These are phyloP conservation scores for Wolfiporia cocos DNA, from an alignment of 1,284 basidiomycete species.

Conservation along the genomic window DNA sequence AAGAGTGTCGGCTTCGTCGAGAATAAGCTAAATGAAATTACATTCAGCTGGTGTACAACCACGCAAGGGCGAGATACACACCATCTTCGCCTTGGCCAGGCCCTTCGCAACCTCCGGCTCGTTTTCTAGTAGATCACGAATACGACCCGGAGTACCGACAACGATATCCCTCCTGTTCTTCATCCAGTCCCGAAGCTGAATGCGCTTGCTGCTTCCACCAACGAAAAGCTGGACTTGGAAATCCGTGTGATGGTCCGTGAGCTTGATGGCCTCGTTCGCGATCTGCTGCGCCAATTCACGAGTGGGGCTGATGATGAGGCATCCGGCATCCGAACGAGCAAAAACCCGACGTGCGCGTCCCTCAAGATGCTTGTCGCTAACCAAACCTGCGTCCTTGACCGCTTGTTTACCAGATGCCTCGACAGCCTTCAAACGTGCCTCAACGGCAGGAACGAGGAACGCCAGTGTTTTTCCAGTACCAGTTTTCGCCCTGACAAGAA, in stretches of 20 bases:
- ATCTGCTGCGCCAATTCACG: slow-evolving; percentile 95
- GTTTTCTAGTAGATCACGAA: slow-evolving; percentile 73
- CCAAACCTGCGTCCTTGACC: slow-evolving; percentile 33
- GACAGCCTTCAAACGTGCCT: slow-evolving; percentile 58
- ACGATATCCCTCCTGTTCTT: slow-evolving; percentile 75
- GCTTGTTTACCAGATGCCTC: slow-evolving; percentile 34
- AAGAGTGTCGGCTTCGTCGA: slow-evolving; percentile 95
- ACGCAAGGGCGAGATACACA: slow-evolving; percentile 27
- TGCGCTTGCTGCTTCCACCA: slow-evolving; percentile 68
- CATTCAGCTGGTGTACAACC: background rate
- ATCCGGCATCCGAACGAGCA: slow-evolving; percentile 52
- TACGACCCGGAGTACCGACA: slow-evolving; percentile 89
- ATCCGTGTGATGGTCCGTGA: slow-evolving; percentile 59
- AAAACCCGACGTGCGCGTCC: slow-evolving; percentile 30
- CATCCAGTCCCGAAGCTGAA: slow-evolving; percentile 67
- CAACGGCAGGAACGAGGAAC: slow-evolving; percentile 87
- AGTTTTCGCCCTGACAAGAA: slow-evolving; percentile 85
- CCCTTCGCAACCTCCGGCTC: slow-evolving; percentile 52
- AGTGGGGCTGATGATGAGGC: slow-evolving; percentile 89
- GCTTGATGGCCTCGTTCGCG: slow-evolving; percentile 75
- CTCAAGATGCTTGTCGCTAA: slow-evolving; percentile 26
- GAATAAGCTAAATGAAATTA: slow-evolving; percentile 48
- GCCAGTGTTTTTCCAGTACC: slow-evolving; percentile 92
- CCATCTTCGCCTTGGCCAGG: slow-evolving; percentile 54
- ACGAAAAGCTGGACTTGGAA: slow-evolving; percentile 77